Evolutionary conservation across 1,139 yeast genomes (phyloP).

Genomic region (Taiozyma onychis): DNA sequence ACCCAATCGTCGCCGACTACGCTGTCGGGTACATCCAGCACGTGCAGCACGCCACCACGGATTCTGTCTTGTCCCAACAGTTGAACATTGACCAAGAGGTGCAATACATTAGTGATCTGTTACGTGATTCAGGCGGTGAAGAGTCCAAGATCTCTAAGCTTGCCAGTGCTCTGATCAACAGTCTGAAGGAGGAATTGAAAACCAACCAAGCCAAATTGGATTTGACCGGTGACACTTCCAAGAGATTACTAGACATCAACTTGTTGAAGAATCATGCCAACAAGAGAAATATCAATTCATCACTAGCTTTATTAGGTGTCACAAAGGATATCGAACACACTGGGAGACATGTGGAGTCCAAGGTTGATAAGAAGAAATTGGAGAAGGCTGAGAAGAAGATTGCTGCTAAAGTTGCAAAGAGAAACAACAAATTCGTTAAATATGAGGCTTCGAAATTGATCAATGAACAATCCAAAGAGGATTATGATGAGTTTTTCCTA

Average conservation of each 20-base stretch:
- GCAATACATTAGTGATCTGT: constrained; percentile 53
- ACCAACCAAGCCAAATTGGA: constrained; percentile 70
- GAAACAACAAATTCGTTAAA: constrained; percentile 76
- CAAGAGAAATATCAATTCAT: constrained; percentile 65
- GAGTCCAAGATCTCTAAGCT: constrained; percentile 48
- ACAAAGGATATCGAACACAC: constrained; percentile 83
- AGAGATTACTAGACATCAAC: constrained; percentile 69
- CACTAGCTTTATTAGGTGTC: constrained; percentile 68
- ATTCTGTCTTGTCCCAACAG: constrained; percentile 74
- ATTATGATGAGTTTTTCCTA: constrained; percentile 90
- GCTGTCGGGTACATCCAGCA: constrained; percentile 87
- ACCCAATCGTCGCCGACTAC: constrained; percentile 86
- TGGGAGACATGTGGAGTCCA: constrained; percentile 86
- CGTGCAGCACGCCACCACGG: constrained; percentile 67
- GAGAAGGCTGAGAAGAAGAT: constrained; percentile 97
- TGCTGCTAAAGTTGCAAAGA: constrained; percentile 93
- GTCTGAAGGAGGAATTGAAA: constrained; percentile 49
- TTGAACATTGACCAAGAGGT: constrained; percentile 64
- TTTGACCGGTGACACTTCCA: constrained; percentile 72
- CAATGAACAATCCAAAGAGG: constrained; percentile 48
- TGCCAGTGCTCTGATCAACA: constrained; percentile 38
- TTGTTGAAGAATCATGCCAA: constrained; percentile 53
- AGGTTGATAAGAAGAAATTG: constrained; percentile 93
- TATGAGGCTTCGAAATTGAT: constrained; percentile 92
- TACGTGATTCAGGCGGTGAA: constrained; percentile 80